Evolutionary conservation across 306 rosid species (phyloP), one percentile per base, ranked within the genome.

Genomic region (Dryas drummondii): DNA sequence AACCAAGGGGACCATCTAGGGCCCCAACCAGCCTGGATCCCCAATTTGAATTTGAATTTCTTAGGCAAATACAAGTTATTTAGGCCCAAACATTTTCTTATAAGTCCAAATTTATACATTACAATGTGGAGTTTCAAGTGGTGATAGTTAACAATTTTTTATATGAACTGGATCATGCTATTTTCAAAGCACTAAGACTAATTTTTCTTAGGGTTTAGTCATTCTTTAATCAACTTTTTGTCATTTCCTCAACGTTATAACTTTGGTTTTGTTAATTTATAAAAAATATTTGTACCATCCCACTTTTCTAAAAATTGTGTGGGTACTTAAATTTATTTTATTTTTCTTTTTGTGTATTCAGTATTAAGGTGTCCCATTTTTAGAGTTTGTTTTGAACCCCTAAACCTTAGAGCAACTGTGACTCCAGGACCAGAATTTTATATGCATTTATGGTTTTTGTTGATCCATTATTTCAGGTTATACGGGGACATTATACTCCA

Each of bases 391-490:
- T 49, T 27, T 14, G 41, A 59, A 41, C 9, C 22, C 37, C 5
- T 26, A 27, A 62, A 15, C 46, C n/a, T 61, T 40, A 14, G 19
- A 62, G 46, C 17, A 22, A 22, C 22, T 22, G 22, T 22, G 22
- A 22, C 22, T n/a, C 27, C 32, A n/a, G 32, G 50, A 61, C 67
- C 11, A 5, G 46, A 69, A 48, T 10, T 52, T 78, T 72, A 60
- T 45, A 47, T 76, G 52, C 13, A 47, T 70, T 41, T 72, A 8
- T 70, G 44, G 15, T 57, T 41, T 44, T 66, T 37, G 73, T 44
- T 68, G 32, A 66, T 68, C 46, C 62, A 56, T 70, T 32, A 74
- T 85, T 78, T 73, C 96, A 91, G 98, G 88, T 90, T 76, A 80
- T 84, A 71, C 84, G 78, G 82, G 86, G 84, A 61, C 86, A 84